Conservation (phyloP, 1,284 basidiomycete species). For the Rhodotorula sp. region DNA sequence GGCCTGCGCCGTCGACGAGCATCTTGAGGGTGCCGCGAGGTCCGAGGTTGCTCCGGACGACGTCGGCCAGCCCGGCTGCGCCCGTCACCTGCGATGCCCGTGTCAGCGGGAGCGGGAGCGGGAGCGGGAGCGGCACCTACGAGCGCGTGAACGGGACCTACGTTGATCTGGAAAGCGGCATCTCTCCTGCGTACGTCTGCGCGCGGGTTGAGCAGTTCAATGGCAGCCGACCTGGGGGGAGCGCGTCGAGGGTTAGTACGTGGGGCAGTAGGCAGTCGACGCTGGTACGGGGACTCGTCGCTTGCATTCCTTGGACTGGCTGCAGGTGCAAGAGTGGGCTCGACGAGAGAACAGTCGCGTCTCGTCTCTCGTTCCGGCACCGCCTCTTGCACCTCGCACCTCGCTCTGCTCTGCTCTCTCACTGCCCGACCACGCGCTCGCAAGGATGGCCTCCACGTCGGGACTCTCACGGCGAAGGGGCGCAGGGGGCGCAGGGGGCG, state of each 20-base stretch:
- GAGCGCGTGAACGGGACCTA: background rate
- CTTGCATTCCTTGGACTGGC: too few relatives aligned
- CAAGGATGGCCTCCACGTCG: constrained; percentile 7
- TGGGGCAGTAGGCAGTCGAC: too few relatives aligned
- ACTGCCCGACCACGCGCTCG: background rate
- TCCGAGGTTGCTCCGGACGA: constrained; percentile 95
- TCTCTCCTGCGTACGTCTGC: constrained; percentile 33
- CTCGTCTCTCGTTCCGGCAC: too few relatives aligned
- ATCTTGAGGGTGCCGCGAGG: constrained; percentile 97
- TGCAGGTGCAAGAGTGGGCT: too few relatives aligned
- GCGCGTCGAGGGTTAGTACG: background rate
- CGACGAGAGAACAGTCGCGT: too few relatives aligned
- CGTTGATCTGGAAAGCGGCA: constrained; percentile 40
- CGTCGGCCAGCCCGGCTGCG: constrained; percentile 94
- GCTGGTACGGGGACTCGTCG: too few relatives aligned
- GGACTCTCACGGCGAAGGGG: constrained; percentile 7
- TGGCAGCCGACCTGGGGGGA: constrained; percentile 14
- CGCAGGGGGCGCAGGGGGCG: background rate
- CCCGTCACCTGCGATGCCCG: constrained; percentile 57
- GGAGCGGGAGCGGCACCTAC: background rate
- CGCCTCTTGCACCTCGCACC: too few relatives aligned
- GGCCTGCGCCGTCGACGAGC: constrained; percentile 98
- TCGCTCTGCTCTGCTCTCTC: too few relatives aligned
- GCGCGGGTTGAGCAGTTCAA: constrained; percentile 32
- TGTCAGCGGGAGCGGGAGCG: background rate